These are phyloP conservation scores for Aspergillus transmontanensis DNA, from an alignment of 2,329 filamentous ascomycete genomes.

Conservation along the genomic window DNA sequence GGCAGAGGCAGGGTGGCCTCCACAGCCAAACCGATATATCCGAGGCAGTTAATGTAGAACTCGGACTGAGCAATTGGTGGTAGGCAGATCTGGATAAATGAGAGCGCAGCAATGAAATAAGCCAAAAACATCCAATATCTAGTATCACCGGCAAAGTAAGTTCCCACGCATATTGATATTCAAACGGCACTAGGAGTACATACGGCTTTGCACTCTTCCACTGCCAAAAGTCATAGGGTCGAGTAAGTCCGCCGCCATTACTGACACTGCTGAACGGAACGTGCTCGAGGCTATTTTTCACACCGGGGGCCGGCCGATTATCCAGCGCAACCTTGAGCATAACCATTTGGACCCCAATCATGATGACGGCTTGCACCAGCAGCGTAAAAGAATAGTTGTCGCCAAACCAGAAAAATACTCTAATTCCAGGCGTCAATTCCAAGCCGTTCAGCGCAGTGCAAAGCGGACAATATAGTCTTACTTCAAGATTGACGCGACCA, in stretches of 20 bases:
- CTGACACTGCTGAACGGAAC: slow-evolving; percentile 40
- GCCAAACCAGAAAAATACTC: slow-evolving; percentile 68
- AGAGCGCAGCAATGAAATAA: slow-evolving; percentile 54
- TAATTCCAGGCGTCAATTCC: slow-evolving; percentile 28
- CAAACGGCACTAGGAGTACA: slow-evolving; percentile 24
- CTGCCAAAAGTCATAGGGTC: slow-evolving; percentile 66
- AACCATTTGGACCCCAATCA: slow-evolving; percentile 60
- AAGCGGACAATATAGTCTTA: slow-evolving; percentile 29
- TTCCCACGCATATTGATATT: not conserved
- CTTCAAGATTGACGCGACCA: slow-evolving; percentile 66
- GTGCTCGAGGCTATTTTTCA: slow-evolving; percentile 44
- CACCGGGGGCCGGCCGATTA: slow-evolving; percentile 52
- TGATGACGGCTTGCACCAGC: slow-evolving; percentile 62
- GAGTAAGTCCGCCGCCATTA: slow-evolving; percentile 33
- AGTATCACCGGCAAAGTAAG: slow-evolving; percentile 10
- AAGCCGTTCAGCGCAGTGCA: not conserved
- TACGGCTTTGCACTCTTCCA: slow-evolving; percentile 59
- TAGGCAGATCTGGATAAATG: slow-evolving; percentile 57
- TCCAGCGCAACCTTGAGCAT: slow-evolving; percentile 64
- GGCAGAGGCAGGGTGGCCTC: slow-evolving; percentile 52
- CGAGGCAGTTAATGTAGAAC: slow-evolving; percentile 48
- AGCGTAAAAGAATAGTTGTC: slow-evolving; percentile 61
- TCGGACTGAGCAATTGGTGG: slow-evolving; percentile 48
- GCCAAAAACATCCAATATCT: slow-evolving; percentile 61
- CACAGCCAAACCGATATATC: slow-evolving; percentile 49